Base-by-base conservation (phyloP, 805 yeast genomes). In the Zygotorulaspora danielsina region DNA sequence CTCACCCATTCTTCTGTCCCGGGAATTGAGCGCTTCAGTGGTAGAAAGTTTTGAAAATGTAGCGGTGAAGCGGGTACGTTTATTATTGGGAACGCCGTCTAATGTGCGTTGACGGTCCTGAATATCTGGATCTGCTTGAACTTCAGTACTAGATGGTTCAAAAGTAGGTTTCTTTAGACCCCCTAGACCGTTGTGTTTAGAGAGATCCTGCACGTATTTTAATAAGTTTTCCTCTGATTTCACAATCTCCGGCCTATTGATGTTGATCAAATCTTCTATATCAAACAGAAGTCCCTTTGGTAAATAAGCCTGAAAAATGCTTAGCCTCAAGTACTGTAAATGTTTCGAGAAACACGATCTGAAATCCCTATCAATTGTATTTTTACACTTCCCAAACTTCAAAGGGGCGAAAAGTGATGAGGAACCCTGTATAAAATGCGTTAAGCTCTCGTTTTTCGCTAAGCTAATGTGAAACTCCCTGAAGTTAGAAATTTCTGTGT, bases 321-420 rank as follows among this genome's bases (percentile, higher is more conserved):
- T 33, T 6, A 46, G 16, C 6, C 27, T 32, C 6, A 49, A 6
- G 4, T 28, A 34, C 7, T 39, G 39, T 7, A 37, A 24, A 32
- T 25, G 20, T 8, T 41, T 34, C 3, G 18, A 26, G 8, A 43
- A 25, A 8, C 40, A 41, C 3, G 35, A 35, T n/a, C 26, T 31
- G 28, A 55, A 54, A 6, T 32, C 22, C 12, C 37, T 32, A 7
- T 20, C 27, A 2, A 49, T 25, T 7, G 29, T 21, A 7, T 20
- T 33, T 9, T 36, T 33, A 11, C 39, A 18, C 15, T 56, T 53
- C 3, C 57, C 50, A 44, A 55, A 58, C 26, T 47, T 50, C 5
- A 51, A 17, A 9, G 38, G 34, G 6, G 44, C 17, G 13, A 57
- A 36, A 12, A 49, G 43, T 9, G 36, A 32, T 3, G 47, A 21